Evolutionary conservation across 768 basidiomycete species (phyloP).

Genomic region (Suillus hirtellus): DNA sequence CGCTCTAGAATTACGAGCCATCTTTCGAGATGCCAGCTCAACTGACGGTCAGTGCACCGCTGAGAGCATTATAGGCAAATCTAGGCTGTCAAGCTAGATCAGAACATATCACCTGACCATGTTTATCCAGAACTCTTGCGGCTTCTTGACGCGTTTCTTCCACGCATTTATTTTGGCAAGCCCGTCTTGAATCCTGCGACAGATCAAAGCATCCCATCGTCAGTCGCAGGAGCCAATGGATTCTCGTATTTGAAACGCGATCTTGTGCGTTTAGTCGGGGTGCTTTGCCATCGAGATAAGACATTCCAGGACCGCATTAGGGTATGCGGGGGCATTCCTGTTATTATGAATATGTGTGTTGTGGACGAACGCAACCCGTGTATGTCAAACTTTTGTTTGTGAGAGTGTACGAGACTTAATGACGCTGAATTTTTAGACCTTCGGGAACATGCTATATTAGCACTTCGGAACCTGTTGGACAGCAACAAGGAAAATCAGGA

Average conservation of each 20-base stretch:
- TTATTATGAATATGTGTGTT: conserved; percentile 87
- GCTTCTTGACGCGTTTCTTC: conserved; percentile 78
- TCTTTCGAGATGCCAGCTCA: conserved; percentile 46
- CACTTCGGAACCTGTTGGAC: conserved; percentile 76
- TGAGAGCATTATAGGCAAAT: conserved; percentile 60
- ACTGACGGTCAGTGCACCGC: conserved; percentile 46
- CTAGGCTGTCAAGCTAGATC: not conserved
- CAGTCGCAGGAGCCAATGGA: conserved; percentile 46
- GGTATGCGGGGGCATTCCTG: conserved; percentile 68
- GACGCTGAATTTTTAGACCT: conserved; percentile 47
- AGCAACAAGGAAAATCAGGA: conserved; percentile 79
- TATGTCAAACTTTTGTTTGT: conserved; percentile 43
- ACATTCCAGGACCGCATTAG: conserved; percentile 76
- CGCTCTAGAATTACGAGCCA: conserved; percentile 31
- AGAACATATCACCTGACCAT: conserved; percentile 5
- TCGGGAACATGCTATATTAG: conserved; percentile 89
- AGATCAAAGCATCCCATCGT: conserved; percentile 16
- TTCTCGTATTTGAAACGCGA: conserved; percentile 88
- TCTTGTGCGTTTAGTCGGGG: conserved; percentile 84
- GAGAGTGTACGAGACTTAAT: not conserved
- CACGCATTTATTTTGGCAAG: conserved; percentile 80
- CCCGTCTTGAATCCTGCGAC: conserved; percentile 36
- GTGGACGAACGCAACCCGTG: conserved; percentile 92
- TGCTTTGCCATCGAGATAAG: conserved; percentile 64
- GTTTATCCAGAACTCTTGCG: conserved; percentile 61